These are phyloP conservation scores for Ascochyta lentis DNA, from an alignment of 2,329 filamentous ascomycete genomes.

Conservation along the genomic window DNA sequence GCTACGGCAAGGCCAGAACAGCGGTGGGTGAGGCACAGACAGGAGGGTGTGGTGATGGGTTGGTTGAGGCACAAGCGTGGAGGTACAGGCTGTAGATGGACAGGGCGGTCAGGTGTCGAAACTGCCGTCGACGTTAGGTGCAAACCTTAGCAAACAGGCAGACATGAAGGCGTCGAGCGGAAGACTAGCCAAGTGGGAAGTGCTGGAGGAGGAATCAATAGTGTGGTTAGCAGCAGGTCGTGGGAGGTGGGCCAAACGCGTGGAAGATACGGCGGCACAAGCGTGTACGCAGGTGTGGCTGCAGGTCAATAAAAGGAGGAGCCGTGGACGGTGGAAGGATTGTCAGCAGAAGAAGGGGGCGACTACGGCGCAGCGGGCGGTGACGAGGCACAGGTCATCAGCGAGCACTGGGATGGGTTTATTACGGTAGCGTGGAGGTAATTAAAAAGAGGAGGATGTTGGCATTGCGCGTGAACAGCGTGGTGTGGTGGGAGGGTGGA, in stretches of 20 bases:
- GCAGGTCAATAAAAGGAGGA: conserved; percentile 13
- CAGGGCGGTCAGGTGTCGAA: conserved; percentile 17
- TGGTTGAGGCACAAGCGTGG: conserved; percentile 14
- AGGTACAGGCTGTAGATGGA: conserved; percentile 7
- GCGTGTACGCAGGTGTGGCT: conserved; percentile 9
- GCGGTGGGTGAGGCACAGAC: conserved; percentile 14
- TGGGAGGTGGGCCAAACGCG: background rate
- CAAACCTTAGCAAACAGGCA: conserved; percentile 13
- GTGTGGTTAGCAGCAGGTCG: conserved; percentile 1
- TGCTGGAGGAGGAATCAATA: conserved; percentile 11
- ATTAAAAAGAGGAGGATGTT: conserved; percentile 5
- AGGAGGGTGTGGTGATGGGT: conserved; percentile 4
- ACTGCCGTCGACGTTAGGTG: conserved; percentile 14
- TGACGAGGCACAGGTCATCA: conserved; percentile 5
- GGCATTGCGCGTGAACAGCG: background rate
- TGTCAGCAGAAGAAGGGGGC: conserved; percentile 11
- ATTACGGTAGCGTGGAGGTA: conserved; percentile 9
- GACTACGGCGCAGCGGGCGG: background rate
- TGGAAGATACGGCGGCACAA: conserved; percentile 4
- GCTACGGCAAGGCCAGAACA: background rate
- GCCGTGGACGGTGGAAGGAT: background rate
- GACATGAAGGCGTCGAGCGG: conserved; percentile 9
- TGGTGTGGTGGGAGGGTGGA: background rate
- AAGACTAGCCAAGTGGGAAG: conserved; percentile 6
- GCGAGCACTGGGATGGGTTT: conserved; percentile 4